Evolutionary conservation across 2,329 filamentous ascomycete species (phyloP).

Genomic region (Emmonsia crescens): DNA sequence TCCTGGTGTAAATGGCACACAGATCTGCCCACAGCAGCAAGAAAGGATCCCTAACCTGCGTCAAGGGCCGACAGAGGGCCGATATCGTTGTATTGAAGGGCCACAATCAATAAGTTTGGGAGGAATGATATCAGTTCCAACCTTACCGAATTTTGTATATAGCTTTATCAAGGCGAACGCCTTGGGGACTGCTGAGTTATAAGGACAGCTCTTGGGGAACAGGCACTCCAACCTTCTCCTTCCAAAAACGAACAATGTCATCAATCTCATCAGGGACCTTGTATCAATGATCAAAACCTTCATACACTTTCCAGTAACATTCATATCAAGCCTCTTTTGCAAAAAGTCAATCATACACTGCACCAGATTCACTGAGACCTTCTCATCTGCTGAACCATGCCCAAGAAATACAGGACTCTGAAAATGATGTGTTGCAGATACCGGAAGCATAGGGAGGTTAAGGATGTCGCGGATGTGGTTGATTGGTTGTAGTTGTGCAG

Average conservation of each 20-base stretch:
- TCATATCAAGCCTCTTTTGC: constrained; percentile 5
- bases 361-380: constrained; percentile 26
- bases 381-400: constrained; percentile 33
- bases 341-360: constrained; percentile 23
- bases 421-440: constrained; percentile 8
- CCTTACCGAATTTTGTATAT: background rate
- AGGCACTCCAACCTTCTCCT: constrained; percentile 12
- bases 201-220: background rate
- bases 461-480: constrained; percentile 26
- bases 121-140: background rate
- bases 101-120: background rate
- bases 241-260: constrained; percentile 31
- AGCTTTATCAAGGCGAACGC: too few species aligned
- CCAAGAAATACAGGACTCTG: constrained; percentile 36
- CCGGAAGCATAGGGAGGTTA: constrained; percentile 11
- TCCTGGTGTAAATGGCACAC: too few species aligned
- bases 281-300: constrained; percentile 39
- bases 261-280: constrained; percentile 40
- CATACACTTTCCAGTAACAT: constrained; percentile 34
- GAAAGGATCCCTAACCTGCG: too few species aligned
- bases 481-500: constrained; percentile 16
- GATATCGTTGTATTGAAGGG: background rate
- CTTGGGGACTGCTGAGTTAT: too few species aligned
- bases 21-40: too few species aligned
- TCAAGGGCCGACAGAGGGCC: background rate